A percentile compares a stretch with the other conserved stretches of the same genome.
Evolutionary conservation across 352 stramenopile genomes (phyloP).

Genomic region (Peronosclerospora sorghi): DNA sequence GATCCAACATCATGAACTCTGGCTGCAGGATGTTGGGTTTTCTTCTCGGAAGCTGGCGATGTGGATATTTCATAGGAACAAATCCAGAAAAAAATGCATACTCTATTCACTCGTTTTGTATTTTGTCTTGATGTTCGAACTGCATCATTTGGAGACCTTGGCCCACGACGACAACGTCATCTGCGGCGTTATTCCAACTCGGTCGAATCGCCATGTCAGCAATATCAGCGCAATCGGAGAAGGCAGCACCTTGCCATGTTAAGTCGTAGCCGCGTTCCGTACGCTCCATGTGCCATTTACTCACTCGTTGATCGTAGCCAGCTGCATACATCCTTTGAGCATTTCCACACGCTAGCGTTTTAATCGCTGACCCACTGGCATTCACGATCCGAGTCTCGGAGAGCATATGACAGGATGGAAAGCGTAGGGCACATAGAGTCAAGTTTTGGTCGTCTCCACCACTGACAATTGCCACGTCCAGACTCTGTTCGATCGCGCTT

Average conservation of each 20-base stretch:
- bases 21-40: constrained; percentile 19
- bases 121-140: constrained; percentile 21
- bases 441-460: constrained; percentile 78
- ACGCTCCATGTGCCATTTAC: constrained; percentile 36
- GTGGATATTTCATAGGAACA: constrained; percentile 25
- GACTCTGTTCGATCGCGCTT: constrained; percentile 3
- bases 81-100: constrained; percentile 28
- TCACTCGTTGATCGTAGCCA: constrained; percentile 83
- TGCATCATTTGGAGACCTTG: constrained; percentile 62
- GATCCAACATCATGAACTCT: neutral
- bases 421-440: constrained; percentile 26
- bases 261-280: constrained; percentile 9
- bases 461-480: constrained; percentile 53
- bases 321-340: constrained; percentile 35
- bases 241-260: constrained; percentile 43
- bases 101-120: constrained; percentile 18
- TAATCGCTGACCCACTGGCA: constrained; percentile 76
- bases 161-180: constrained; percentile 54
- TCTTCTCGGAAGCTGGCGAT: constrained; percentile 26
- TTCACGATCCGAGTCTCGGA: constrained; percentile 33
- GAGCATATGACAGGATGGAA: constrained; percentile 23
- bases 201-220: constrained; percentile 39
- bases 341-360: constrained; percentile 36
- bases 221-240: constrained; percentile 78
- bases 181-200: neutral